Percentiles rank a stretch among this genome's conserved stretches.
phyloP scores from a whole-genome alignment of 2,329 filamentous ascomycete species.

The Penicillium griseofulvum region DNA sequence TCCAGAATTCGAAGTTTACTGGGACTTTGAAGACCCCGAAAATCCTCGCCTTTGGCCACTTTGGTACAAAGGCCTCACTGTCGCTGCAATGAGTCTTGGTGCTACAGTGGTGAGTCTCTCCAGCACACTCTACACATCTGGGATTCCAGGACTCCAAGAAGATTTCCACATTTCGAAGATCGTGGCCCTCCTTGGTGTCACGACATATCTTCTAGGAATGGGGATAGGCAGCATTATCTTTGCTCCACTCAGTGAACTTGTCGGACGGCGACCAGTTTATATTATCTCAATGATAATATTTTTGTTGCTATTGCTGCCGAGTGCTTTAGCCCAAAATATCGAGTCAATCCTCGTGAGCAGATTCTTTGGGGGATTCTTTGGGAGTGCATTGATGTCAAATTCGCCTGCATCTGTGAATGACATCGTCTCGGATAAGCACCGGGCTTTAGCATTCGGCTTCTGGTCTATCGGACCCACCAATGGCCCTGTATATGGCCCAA shows the following conservation, averaged over 20 bases:
- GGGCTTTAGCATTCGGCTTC: conserved; percentile 73
- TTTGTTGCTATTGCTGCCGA: conserved; percentile 65
- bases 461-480: conserved; percentile 82
- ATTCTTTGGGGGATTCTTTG: conserved; percentile 70
- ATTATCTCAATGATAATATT: conserved; percentile 62
- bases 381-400: conserved; percentile 75
- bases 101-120: conserved; percentile 17
- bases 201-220: conserved; percentile 70
- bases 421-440: conserved; percentile 70
- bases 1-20: conserved; percentile 17
- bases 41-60: conserved; percentile 18
- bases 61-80: conserved; percentile 14
- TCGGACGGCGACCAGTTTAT: conserved; percentile 56
- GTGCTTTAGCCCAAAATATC: conserved; percentile 65
- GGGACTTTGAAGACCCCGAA: conserved; percentile 10
- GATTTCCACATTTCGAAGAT: conserved; percentile 15
- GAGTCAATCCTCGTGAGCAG: conserved; percentile 64
- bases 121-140: conserved; percentile 20
- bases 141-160: conserved; percentile 15
- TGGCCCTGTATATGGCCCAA: conserved; percentile 61
- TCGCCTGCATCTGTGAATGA: conserved; percentile 77
- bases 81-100: conserved; percentile 16
- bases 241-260: conserved; percentile 58
- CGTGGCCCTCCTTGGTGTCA: conserved; percentile 58
- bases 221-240: conserved; percentile 66